A percentile compares a stretch with the other conserved stretches of the same genome.
Conservation (phyloP, 225 moss, liverwort and hornwort species). For the Marchantia paleacea region DNA sequence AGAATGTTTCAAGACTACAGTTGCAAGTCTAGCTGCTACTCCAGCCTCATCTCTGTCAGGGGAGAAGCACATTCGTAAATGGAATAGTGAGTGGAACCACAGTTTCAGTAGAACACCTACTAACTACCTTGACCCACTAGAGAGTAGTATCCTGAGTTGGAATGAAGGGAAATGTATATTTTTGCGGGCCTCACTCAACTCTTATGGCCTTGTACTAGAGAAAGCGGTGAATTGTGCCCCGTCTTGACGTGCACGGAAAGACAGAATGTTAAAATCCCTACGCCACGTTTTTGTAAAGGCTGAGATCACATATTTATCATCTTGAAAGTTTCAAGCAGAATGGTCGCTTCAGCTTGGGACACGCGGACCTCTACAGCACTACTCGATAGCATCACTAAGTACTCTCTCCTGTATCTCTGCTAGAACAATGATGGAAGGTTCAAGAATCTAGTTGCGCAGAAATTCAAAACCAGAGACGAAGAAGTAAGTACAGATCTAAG, state of each 20-base stretch:
- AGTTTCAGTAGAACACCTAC: not conserved
- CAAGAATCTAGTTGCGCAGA: not conserved
- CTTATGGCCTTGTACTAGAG: not conserved
- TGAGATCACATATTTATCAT: not conserved
- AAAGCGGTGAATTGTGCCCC: not conserved
- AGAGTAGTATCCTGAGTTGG: not conserved
- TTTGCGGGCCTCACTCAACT: not conserved
- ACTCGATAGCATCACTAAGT: not conserved
- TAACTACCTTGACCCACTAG: not conserved
- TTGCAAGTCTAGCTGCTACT: not conserved
- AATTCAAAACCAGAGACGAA: not conserved
- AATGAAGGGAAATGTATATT: not conserved
- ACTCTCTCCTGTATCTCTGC: not conserved
- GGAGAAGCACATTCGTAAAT: not conserved
- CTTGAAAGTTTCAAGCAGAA: not conserved
- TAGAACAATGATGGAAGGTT: not conserved
- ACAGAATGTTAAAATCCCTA: constrained; percentile 3
- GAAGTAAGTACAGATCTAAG: not conserved
- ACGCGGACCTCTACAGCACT: not conserved
- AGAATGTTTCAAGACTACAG: not conserved
- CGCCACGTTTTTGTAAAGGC: not conserved
- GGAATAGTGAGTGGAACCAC: not conserved
- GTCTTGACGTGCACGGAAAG: constrained; percentile 7
- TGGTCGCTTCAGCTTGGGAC: constrained; percentile 6
- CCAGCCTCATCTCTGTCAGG: not conserved